Evolutionary conservation across 2,329 filamentous ascomycete genomes (phyloP).

Genomic region (Talaromyces islandicus): DNA sequence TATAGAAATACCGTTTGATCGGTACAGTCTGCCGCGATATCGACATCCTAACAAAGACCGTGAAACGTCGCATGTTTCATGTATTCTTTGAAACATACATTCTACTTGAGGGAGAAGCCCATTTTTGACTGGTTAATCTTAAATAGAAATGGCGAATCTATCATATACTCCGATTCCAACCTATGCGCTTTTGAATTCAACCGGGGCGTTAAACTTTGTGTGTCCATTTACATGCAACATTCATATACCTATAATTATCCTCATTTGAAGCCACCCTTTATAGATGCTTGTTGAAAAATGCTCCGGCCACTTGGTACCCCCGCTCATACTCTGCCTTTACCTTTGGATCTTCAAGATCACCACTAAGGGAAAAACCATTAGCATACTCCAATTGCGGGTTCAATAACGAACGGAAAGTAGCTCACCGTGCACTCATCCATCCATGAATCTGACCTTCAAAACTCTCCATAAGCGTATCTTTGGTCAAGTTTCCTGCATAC

Average conservation of each 20-base stretch:
- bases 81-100: background rate
- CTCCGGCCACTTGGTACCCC: conserved; percentile 24
- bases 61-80: background rate
- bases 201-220: background rate
- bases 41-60: background rate
- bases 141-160: background rate
- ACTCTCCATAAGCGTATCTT: conserved; percentile 46
- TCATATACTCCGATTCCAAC: background rate
- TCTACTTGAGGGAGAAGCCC: background rate
- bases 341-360: conserved; percentile 50
- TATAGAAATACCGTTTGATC: background rate
- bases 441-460: conserved; percentile 64
- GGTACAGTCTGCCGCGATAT: background rate
- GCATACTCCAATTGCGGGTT: background rate
- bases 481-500: conserved; percentile 15
- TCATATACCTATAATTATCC: background rate
- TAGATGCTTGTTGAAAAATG: conserved; percentile 3
- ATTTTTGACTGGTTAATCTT: no score
- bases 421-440: conserved; percentile 62
- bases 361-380: conserved; percentile 14
- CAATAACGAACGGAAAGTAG: background rate
- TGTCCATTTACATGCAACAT: background rate
- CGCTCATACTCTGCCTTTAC: conserved; percentile 57
- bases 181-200: background rate
- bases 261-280: background rate